Conservation (phyloP, 805 yeast species). For the Yarrowia bubula region DNA sequence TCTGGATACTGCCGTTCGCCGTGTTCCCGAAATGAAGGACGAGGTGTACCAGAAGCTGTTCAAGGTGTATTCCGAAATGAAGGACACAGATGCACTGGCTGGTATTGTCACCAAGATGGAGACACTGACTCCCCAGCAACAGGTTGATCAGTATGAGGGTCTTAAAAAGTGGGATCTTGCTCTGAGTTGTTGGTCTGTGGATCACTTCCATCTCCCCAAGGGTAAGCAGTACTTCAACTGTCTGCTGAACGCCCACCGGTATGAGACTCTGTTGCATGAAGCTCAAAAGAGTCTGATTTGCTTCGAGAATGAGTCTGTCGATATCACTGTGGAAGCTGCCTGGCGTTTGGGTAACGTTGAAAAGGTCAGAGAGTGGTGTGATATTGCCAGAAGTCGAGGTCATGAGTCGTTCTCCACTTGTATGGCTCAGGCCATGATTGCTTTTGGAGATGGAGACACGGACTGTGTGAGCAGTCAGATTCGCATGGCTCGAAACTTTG, state of each 20-base stretch:
- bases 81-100: slow-evolving; percentile 85
- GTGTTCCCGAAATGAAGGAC: slow-evolving; percentile 19
- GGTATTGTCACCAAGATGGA: slow-evolving; percentile 73
- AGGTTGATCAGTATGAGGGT: slow-evolving; percentile 75
- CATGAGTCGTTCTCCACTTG: slow-evolving; percentile 53
- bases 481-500: slow-evolving; percentile 51
- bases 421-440: slow-evolving; percentile 56
- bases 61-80: slow-evolving; percentile 77
- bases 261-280: slow-evolving; percentile 59
- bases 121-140: slow-evolving; percentile 66
- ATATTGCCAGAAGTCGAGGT: slow-evolving; percentile 38
- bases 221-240: slow-evolving; percentile 57
- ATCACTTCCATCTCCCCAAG: slow-evolving; percentile 43
- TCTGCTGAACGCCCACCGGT: slow-evolving; percentile 70
- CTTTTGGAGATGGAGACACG: slow-evolving; percentile 42
- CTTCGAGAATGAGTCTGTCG: slow-evolving; percentile 39
- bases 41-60: slow-evolving; percentile 46
- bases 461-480: slow-evolving; percentile 43
- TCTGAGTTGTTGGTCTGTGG: slow-evolving; percentile 73
- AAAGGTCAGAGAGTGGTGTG: slow-evolving; percentile 58
- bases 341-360: slow-evolving; percentile 58
- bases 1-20: slow-evolving; percentile 50
- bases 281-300: slow-evolving; percentile 42
- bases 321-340: slow-evolving; percentile 71
- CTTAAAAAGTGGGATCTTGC: slow-evolving; percentile 86